Conservation (phyloP, 352 stramenopile species). For the Phytophthora uliginosa region DNA sequence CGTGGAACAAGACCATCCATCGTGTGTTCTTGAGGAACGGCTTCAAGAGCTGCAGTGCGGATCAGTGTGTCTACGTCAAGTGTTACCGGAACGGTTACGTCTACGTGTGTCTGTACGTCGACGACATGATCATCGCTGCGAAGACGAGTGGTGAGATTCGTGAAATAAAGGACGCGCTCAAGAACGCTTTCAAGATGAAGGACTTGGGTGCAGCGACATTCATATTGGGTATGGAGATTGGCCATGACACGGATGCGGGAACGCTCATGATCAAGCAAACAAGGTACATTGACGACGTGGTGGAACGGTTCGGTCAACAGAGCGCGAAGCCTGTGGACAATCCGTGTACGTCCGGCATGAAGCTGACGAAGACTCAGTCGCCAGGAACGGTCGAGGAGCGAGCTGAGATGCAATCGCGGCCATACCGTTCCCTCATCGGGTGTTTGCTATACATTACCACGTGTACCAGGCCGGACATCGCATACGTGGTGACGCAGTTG, state of each 20-base stretch:
- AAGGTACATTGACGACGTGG: constrained; percentile 1
- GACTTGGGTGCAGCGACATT: neutral
- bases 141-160: constrained; percentile 1
- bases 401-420: constrained; percentile 2
- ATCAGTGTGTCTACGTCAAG: neutral
- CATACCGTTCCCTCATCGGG: constrained; percentile 1
- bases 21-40: neutral
- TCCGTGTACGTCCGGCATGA: neutral
- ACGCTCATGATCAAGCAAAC: constrained; percentile 11
- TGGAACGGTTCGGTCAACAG: constrained; percentile 6
- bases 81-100: neutral
- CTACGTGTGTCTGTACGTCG: neutral
- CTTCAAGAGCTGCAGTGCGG: constrained; percentile 1
- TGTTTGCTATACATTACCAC: constrained; percentile 7
- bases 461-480: neutral
- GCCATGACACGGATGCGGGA: neutral
- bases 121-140: constrained; percentile 1
- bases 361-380: neutral
- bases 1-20: constrained; percentile 10
- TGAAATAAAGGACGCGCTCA: constrained; percentile 4
- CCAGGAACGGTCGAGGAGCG: neutral
- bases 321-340: constrained; percentile 2
- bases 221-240: constrained; percentile 11
- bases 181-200: constrained; percentile 11
- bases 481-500: neutral